Base-by-base conservation (phyloP, 192 early-diverging fungal genomes). In the Phlyctochytrium planicorne region DNA sequence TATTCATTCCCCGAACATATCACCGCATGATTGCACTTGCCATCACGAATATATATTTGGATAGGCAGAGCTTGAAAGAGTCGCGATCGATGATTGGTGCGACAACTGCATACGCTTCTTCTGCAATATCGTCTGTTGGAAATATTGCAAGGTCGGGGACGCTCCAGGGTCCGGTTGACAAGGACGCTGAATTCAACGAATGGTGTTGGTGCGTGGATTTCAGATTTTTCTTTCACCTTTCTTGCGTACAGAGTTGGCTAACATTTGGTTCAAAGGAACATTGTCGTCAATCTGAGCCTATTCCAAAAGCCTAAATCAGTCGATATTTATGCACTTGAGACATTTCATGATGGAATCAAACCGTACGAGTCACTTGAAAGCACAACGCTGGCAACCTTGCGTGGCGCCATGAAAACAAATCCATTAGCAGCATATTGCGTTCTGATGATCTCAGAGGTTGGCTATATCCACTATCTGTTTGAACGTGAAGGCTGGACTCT, bases 371-470 rank as follows among this genome's bases (percentile, higher is more conserved):
- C 57, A 17, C 66, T 72, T 35, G 68, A 70, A 30, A 74, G 71
- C 40, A 53, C 74, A 0, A 53, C 62, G 30, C 56, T 79, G 20
- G 66, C 78, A n/a, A 79, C 78, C 0, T 52, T 79, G 27, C 52
- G 67, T 10, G 78, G 70, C 3, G 70, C 67, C 4, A 62, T 68
- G 56, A 68, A 63, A 50, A 34, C 74, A 14, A 63, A 69, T 35
- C 50, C 78, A 0, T 25, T 79, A 10, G 78, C 75, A 1, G 78
- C 78, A 2, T 79, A 74, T 59, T 36, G 37, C 20, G 10, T 75
- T n/a, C 60, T 79, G 35, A 66, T 79, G 63, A 50, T 79, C 2
- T 76, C 78, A 1, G 78, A 79, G 32, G 30, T 79, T 2, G 78
- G 78, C 2, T 69, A 79, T 52, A 36, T 62, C 17, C 24, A 60